Conservation (phyloP, 2,329 filamentous ascomycete genomes). For the Alternaria ventricosa region DNA sequence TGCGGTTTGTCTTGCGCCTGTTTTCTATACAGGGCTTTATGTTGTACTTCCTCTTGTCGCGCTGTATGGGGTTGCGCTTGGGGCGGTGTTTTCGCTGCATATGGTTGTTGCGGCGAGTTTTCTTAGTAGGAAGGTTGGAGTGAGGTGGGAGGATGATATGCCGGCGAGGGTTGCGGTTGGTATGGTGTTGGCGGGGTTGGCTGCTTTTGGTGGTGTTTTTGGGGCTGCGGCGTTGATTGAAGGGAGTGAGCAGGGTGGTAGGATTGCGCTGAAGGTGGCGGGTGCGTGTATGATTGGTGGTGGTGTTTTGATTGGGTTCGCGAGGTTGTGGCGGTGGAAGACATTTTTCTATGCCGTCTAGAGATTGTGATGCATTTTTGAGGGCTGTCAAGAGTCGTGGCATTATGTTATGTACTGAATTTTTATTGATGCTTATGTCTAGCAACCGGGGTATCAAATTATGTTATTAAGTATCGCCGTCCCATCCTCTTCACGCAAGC, state of each 20-base stretch:
- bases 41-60: background rate
- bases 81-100: background rate
- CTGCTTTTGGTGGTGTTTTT: constrained; percentile 11
- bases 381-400: background rate
- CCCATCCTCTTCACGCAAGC: background rate
- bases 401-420: background rate
- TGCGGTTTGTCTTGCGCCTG: background rate
- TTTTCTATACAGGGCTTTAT: background rate
- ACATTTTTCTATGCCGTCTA: background rate
- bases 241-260: constrained; percentile 1
- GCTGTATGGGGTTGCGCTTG: constrained; percentile 15
- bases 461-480: background rate
- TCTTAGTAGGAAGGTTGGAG: background rate
- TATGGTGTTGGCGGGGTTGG: constrained; percentile 4
- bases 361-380: background rate
- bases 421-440: background rate
- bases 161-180: constrained; percentile 3
- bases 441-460: constrained; percentile 4
- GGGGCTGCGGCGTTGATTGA: constrained; percentile 12
- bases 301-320: background rate
- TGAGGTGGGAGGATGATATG: constrained; percentile 6
- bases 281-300: constrained; percentile 3
- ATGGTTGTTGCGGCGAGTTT: background rate
- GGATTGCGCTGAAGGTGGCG: constrained; percentile 1
- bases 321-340: background rate